These are phyloP conservation scores for Cornus suecica DNA, from an alignment of 148 eudicot genomes.

Conservation along the genomic window DNA sequence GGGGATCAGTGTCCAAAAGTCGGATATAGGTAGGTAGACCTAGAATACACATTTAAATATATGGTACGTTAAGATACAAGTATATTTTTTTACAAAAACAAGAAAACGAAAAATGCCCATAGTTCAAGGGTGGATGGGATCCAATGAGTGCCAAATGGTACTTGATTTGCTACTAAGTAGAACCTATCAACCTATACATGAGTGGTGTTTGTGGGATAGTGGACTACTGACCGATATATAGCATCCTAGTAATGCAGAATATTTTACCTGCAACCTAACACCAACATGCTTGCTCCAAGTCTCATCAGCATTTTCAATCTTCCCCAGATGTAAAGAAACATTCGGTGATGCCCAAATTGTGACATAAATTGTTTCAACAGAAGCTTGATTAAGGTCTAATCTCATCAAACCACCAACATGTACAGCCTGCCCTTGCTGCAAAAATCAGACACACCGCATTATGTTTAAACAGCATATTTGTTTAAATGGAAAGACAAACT, in stretches of 20 bases:
- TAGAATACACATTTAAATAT: too few species aligned
- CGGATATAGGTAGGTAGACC: too few species aligned
- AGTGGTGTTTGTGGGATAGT: not conserved
- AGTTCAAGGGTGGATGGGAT: not conserved
- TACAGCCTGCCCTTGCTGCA: slow-evolving; percentile 81
- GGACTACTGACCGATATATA: not conserved
- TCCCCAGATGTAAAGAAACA: slow-evolving; percentile 85
- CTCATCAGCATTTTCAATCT: slow-evolving; percentile 90
- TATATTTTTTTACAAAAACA: too few species aligned
- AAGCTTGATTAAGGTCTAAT: slow-evolving; percentile 69
- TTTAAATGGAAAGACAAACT: not conserved
- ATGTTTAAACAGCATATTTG: not conserved
- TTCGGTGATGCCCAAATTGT: slow-evolving; percentile 78
- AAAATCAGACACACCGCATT: slow-evolving; percentile 14
- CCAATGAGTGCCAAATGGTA: not conserved
- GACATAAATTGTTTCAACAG: slow-evolving; percentile 81
- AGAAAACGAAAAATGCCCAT: not conserved
- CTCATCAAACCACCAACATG: slow-evolving; percentile 86
- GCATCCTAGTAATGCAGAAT: not conserved
- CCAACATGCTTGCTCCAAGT: slow-evolving; percentile 82
- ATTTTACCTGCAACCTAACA: slow-evolving; percentile 79
- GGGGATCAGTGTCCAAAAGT: too few species aligned
- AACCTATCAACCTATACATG: not conserved
- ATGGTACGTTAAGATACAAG: too few species aligned
- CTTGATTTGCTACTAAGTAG: not conserved